These are phyloP conservation scores for Pestalotiopsis sp. DNA, from an alignment of 2,329 filamentous ascomycete genomes.

Conservation along the genomic window DNA sequence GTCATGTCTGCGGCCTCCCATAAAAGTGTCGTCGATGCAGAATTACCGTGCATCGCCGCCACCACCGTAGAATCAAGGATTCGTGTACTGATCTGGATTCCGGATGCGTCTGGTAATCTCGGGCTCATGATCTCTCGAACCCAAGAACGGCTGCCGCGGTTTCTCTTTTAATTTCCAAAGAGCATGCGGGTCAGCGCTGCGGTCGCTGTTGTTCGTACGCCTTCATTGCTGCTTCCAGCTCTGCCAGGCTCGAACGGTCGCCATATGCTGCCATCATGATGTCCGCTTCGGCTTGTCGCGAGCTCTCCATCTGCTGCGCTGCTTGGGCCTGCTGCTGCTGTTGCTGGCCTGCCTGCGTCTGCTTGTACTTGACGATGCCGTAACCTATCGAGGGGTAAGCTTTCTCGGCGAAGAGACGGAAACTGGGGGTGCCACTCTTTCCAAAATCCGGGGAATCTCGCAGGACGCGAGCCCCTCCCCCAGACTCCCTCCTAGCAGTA, in stretches of 20 bases:
- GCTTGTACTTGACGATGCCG: conserved; percentile 29
- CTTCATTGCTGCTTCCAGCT: conserved; percentile 47
- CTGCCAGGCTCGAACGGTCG: conserved; percentile 47
- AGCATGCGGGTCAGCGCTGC: neutral
- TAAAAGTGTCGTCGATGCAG: neutral
- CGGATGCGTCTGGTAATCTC: neutral
- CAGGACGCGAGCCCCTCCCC: neutral
- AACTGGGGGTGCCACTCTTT: neutral
- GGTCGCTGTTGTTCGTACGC: conserved; percentile 37
- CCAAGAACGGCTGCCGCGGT: neutral
- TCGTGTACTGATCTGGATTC: neutral
- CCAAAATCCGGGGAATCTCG: neutral
- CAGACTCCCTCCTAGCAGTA: neutral
- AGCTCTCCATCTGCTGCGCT: conserved; percentile 29
- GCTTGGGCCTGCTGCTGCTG: conserved; percentile 20
- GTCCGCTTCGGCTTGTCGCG: conserved; percentile 31
- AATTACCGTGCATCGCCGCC: neutral
- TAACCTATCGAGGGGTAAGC: conserved; percentile 22
- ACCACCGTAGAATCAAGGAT: neutral
- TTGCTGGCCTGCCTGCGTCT: conserved; percentile 20
- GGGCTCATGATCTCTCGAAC: neutral
- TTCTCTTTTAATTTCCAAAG: neutral
- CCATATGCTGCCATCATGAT: conserved; percentile 50
- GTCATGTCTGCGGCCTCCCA: neutral
- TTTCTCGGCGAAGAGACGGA: neutral